Evolutionary conservation across 2,329 filamentous ascomycete species (phyloP), one percentile per base, ranked within the genome.

Genomic region (Diaporthe vexans): DNA sequence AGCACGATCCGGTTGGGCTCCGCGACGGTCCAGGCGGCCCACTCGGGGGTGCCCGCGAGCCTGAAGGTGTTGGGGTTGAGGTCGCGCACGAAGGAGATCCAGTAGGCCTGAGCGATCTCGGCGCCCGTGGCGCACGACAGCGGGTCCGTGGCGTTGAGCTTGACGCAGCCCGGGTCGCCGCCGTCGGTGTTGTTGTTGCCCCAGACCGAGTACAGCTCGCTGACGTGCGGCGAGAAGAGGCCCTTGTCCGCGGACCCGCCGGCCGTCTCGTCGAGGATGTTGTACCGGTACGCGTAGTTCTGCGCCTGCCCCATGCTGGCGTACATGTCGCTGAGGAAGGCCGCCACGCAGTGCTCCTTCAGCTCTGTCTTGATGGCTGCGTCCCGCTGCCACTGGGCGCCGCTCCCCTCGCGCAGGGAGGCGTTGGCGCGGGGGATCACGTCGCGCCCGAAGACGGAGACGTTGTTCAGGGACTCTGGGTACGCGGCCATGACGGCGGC

Each of bases 81-180:
- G 15, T 63, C 33, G 29, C 69, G 56, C 21, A 76, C 72, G 51
- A 77, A 77, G 43, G 73, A 74, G 65, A 76, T 72, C 65, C 73
- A 77, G 65, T 77, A 77, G 17, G 74, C 71, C 76, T 76, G 76
- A 21, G 72, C 67, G 6, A 76, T 43, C 24, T 33, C 8, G 54
- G 72, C 65, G 9, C 72, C 72, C 8, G 54, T 21, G 13, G 72
- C 72, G 35, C 72, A 73, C 33, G 65, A 71, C 21, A 73, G 65
- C 3, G 72, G 72, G 21, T 73, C 72, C 37, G 71, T 26, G 15
- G 65, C 35, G 46, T 29, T 6, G 35, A 73, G 65, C 17, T 17
- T 56, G 15, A 63, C 33, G 24, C 72, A 73, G 26, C 65, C 72
- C 4, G 72, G 72, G 37, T 73, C 72, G 15, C 57, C 65, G 24